Conservation (phyloP, 2,329 filamentous ascomycete species). For the Nemania sp. region DNA sequence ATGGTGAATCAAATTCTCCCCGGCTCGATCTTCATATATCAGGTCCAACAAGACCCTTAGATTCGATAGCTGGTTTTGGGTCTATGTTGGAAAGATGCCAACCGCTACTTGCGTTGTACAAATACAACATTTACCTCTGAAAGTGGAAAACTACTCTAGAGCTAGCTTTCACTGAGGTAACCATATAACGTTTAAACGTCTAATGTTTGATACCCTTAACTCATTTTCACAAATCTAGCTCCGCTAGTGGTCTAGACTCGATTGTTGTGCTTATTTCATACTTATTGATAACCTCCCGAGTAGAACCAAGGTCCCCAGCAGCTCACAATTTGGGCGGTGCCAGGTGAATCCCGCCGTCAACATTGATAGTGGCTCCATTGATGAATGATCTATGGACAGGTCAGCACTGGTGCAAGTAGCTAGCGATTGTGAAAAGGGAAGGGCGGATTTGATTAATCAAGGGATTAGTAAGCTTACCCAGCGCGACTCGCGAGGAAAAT, state of each 20-base stretch:
- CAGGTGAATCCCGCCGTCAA: slow-evolving; percentile 69
- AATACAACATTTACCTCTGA: background rate
- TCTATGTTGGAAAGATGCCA: background rate
- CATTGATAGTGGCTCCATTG: slow-evolving; percentile 72
- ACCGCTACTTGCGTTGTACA: background rate
- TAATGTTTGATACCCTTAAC: slow-evolving; percentile 18
- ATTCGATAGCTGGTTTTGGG: background rate
- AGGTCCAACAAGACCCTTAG: background rate
- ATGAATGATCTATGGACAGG: slow-evolving; percentile 60
- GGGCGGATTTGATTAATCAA: background rate
- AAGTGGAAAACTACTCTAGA: slow-evolving; percentile 3
- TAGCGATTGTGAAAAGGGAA: background rate
- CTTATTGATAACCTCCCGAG: background rate
- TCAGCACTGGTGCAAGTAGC: slow-evolving; percentile 11
- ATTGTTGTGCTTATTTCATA: background rate
- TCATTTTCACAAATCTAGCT: slow-evolving; percentile 14
- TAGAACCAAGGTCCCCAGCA: background rate
- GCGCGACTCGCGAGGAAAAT: slow-evolving; percentile 76
- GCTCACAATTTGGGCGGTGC: slow-evolving; percentile 60
- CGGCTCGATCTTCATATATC: background rate
- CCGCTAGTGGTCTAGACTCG: background rate
- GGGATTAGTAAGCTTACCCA: slow-evolving; percentile 57
- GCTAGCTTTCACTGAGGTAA: background rate
- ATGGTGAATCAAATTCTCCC: background rate
- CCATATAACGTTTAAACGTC: slow-evolving; percentile 1